A percentile compares a stretch with the other conserved stretches of the same genome.
These are phyloP conservation scores for Myriosclerotinia duriaeana DNA, from an alignment of 2,329 filamentous ascomycete species.

Conservation along the genomic window DNA sequence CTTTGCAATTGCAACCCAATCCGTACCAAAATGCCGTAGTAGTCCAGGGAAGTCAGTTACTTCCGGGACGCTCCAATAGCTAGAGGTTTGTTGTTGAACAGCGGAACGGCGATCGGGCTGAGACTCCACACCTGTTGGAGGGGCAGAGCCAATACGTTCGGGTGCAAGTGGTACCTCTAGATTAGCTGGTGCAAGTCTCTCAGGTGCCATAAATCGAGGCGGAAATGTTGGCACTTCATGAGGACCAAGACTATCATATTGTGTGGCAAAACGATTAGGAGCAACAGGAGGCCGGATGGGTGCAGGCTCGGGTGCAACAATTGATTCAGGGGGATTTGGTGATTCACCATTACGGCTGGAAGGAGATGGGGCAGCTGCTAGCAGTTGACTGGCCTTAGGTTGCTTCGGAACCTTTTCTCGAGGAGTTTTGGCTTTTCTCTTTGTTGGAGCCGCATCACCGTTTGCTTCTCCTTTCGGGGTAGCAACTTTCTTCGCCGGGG, in stretches of 20 bases:
- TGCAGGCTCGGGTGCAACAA: constrained; percentile 21
- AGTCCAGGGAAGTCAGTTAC: constrained; percentile 73
- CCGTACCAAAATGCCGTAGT: constrained; percentile 72
- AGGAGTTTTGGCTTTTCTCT: constrained; percentile 42
- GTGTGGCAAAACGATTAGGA: constrained; percentile 31
- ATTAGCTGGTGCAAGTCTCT: constrained; percentile 29
- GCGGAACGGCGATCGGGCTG: constrained; percentile 35
- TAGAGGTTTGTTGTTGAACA: constrained; percentile 64
- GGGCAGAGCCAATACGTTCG: constrained; percentile 37
- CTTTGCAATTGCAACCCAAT: constrained; percentile 72
- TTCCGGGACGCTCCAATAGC: constrained; percentile 86
- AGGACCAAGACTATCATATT: constrained; percentile 31
- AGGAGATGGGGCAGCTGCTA: constrained; percentile 35
- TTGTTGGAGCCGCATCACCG: constrained; percentile 39
- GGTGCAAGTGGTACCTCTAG: constrained; percentile 34
- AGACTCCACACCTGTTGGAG: constrained; percentile 33
- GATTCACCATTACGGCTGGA: constrained; percentile 29
- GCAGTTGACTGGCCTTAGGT: constrained; percentile 38
- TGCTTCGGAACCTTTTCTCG: constrained; percentile 39
- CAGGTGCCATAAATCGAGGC: constrained; percentile 31
- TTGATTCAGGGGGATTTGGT: constrained; percentile 29
- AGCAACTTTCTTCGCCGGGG: constrained; percentile 53
- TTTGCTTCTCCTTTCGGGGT: constrained; percentile 47
- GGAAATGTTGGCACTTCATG: constrained; percentile 28
- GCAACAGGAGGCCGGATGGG: constrained; percentile 28